Conservation (phyloP, 306 rosid species). For the Hippophae rhamnoides region DNA sequence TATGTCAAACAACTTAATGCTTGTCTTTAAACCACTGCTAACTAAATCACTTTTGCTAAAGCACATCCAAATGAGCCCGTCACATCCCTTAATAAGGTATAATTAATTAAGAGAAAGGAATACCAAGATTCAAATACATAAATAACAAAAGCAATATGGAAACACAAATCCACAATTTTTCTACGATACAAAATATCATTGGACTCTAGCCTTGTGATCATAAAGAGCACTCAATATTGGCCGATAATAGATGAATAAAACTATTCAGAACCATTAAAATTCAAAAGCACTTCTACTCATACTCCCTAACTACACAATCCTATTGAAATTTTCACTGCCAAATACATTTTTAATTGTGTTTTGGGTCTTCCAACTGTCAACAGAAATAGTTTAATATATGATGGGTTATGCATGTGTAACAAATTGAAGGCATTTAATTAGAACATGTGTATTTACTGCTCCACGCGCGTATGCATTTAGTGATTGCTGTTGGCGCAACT, state of each 20-base stretch:
- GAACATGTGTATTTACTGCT: constrained; percentile 41
- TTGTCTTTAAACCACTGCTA: too few relatives aligned
- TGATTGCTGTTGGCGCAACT: constrained; percentile 45
- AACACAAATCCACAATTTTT: too few relatives aligned
- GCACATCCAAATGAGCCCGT: too few relatives aligned
- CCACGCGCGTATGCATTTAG: constrained; percentile 48
- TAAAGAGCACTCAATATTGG: too few relatives aligned
- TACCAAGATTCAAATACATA: too few relatives aligned
- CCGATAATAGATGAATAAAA: neutral
- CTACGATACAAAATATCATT: too few relatives aligned
- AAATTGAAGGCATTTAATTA: constrained; percentile 37
- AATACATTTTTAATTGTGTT: constrained; percentile 15
- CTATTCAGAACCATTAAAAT: constrained; percentile 8
- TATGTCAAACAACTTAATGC: too few relatives aligned
- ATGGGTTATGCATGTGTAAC: constrained; percentile 32
- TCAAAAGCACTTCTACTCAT: constrained; percentile 12
- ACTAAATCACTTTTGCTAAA: too few relatives aligned
- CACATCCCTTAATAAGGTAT: too few relatives aligned
- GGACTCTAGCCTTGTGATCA: too few relatives aligned
- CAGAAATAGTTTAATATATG: constrained; percentile 5
- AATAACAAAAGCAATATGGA: too few relatives aligned
- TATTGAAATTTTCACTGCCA: constrained; percentile 38
- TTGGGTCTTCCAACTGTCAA: constrained; percentile 19
- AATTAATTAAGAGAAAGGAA: too few relatives aligned
- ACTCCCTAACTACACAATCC: neutral